Base-by-base conservation (phyloP, 208 protist species). In the Eutreptiella sp. region DNA sequence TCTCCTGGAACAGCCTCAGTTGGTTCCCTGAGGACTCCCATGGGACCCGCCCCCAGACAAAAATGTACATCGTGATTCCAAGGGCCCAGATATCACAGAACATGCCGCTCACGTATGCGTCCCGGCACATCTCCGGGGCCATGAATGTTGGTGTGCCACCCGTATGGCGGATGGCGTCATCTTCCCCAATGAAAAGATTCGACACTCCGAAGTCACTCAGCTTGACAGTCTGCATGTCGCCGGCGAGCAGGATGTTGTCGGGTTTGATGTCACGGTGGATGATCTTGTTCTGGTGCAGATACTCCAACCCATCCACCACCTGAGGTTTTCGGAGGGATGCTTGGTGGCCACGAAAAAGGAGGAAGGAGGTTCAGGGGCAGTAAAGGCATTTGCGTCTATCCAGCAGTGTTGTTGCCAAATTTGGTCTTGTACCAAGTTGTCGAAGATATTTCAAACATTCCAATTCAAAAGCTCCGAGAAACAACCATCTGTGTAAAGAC, bases 221-320 rank as follows among this genome's bases (percentile, higher is more conserved):
- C 48, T 72, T 72, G 9, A 72, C 38, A 7, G 26, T 24, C 3
- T 28, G 35, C 3, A 23, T 7, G n/a, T 69, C 29, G 1, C 31
- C 14, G 14, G 47, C 53, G 38, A 84, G 42, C 2, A 84, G 41
- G 4, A 90, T 57, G 50, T 90, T 90, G 42, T 90, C 84, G 2
- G 48, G 62, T 41, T 90, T 90, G 9, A 90, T 82, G 50, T 90
- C 84, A 21, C 84, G n/a, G 50, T 90, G 84, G 28, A 90, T 85
- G 34, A 70, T 27, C 26, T 80, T 43, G 16, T 70, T 63, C 24
- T 41, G 38, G 65, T 88, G 63, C n/a, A 68, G 35, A 39, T 68
- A 64, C 32, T 68, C 21, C 1, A 68, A 4, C 9, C 59, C 59
- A 2, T 67, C 50, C n/a, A 67, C 39, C 0, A 68, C 5, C 24